These are phyloP conservation scores for Centella asiatica DNA, from an alignment of 129 eudicot genomes.

Conservation along the genomic window DNA sequence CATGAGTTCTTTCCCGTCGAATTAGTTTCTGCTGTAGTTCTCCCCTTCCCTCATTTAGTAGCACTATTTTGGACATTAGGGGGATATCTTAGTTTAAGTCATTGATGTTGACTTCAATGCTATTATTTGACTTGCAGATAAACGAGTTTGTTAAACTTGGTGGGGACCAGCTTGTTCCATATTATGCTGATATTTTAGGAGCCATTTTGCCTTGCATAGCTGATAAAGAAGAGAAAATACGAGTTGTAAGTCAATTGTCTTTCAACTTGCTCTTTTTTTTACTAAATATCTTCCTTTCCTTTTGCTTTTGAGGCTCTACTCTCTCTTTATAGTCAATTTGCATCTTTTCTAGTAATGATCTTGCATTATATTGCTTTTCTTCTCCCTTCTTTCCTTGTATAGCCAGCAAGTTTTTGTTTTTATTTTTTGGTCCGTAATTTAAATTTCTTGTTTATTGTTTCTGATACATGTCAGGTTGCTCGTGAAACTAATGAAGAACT, in stretches of 20 bases:
- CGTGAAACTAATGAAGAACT: slow-evolving; percentile 57
- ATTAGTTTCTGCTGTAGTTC: slow-evolving; percentile 6
- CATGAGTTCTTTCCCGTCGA: not conserved
- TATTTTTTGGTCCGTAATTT: not conserved
- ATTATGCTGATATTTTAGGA: slow-evolving; percentile 94
- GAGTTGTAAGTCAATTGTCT: slow-evolving; percentile 58
- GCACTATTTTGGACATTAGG: not conserved
- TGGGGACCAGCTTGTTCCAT: slow-evolving; percentile 93
- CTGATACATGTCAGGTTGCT: slow-evolving; percentile 33
- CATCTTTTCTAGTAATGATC: not conserved
- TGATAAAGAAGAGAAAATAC: slow-evolving; percentile 89
- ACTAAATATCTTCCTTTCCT: too few relatives aligned
- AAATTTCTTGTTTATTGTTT: not conserved
- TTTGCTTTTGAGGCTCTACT: too few relatives aligned
- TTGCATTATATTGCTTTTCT: not conserved
- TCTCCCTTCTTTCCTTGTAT: not conserved
- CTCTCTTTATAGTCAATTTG: too few relatives aligned
- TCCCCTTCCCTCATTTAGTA: not conserved
- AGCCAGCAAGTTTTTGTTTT: not conserved
- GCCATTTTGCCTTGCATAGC: slow-evolving; percentile 96
- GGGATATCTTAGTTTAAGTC: not conserved
- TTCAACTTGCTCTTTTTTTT: not conserved
- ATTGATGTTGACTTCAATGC: slow-evolving; percentile 5
- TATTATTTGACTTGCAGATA: slow-evolving; percentile 43
- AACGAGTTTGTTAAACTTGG: slow-evolving; percentile 96